phyloP scores from a whole-genome alignment of 1,139 yeast species.

The Hyphopichia fennica region DNA sequence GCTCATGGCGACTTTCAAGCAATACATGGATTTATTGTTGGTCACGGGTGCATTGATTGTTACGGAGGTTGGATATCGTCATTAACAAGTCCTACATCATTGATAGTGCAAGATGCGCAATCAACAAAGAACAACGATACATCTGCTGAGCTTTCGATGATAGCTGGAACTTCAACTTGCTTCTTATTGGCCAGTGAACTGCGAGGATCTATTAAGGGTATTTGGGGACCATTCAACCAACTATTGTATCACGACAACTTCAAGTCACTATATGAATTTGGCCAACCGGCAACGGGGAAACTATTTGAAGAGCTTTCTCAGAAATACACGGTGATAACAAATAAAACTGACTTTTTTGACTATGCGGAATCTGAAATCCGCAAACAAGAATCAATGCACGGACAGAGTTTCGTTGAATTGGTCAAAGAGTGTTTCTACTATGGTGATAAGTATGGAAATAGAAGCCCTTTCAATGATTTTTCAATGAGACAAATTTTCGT shows the following conservation, averaged over 20 bases:
- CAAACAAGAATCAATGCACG: conserved; percentile 13
- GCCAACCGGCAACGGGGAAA: conserved; percentile 59
- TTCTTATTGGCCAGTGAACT: conserved; percentile 26
- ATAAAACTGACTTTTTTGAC: conserved; percentile 18
- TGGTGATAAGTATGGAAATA: conserved; percentile 57
- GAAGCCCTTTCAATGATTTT: conserved; percentile 56
- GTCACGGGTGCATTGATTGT: conserved; percentile 57
- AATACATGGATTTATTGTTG: conserved; percentile 16
- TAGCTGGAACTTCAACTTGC: conserved; percentile 66
- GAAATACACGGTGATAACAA: conserved; percentile 19
- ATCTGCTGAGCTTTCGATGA: conserved; percentile 35
- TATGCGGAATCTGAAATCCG: conserved; percentile 32
- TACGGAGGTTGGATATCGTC: conserved; percentile 55
- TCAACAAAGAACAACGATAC: not conserved
- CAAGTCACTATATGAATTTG: conserved; percentile 46
- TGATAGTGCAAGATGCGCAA: not conserved
- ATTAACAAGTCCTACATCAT: conserved; percentile 14
- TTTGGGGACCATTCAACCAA: conserved; percentile 58
- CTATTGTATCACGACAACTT: conserved; percentile 13
- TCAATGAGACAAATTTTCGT: conserved; percentile 47
- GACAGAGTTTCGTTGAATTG: conserved; percentile 27
- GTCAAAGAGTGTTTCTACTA: conserved; percentile 43
- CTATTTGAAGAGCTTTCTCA: conserved; percentile 46
- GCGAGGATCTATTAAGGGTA: conserved; percentile 31
- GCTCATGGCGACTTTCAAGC: not conserved